Evolutionary conservation across 805 yeast genomes (phyloP).

Genomic region (Saccharomycopsis olivae): DNA sequence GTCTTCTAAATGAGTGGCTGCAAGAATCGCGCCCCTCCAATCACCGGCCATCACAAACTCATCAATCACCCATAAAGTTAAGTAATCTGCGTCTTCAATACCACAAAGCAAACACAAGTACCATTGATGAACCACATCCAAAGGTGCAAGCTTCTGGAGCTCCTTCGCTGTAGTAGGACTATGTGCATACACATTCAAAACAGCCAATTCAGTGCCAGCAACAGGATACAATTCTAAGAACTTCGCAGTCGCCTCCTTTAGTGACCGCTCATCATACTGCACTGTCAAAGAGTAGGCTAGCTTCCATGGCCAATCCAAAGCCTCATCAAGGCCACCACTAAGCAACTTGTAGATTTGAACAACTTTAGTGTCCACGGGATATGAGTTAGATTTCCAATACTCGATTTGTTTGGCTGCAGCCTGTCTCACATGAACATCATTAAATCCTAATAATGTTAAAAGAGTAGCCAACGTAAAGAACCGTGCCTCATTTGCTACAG

Average conservation of each 20-base stretch:
- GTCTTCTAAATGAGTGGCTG: slow-evolving; percentile 44
- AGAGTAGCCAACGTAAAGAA: slow-evolving; percentile 64
- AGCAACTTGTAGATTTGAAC: slow-evolving; percentile 59
- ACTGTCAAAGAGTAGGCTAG: too few species aligned
- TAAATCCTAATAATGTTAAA: slow-evolving; percentile 61
- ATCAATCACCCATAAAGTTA: slow-evolving; percentile 36
- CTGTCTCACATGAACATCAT: slow-evolving; percentile 43
- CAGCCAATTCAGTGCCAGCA: too few species aligned
- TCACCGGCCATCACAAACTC: slow-evolving; percentile 38
- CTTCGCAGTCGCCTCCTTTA: too few species aligned
- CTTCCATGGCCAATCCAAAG: too few species aligned
- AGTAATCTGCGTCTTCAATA: slow-evolving; percentile 32
- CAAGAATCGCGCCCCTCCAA: slow-evolving; percentile 52
- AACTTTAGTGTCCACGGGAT: slow-evolving; percentile 24
- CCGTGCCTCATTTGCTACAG: slow-evolving; percentile 45
- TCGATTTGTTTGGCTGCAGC: slow-evolving; percentile 53
- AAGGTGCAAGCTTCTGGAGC: too few species aligned
- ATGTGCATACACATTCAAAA: slow-evolving; percentile 22
- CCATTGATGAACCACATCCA: too few species aligned
- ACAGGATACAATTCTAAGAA: too few species aligned
- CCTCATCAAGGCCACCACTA: too few species aligned
- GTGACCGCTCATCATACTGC: too few species aligned
- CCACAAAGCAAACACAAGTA: too few species aligned
- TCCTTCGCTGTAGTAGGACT: slow-evolving; percentile 2
- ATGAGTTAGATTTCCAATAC: slow-evolving; percentile 45